Evolutionary conservation across 2,329 filamentous ascomycete genomes (phyloP).

Genomic region (Fusarium fracticaudum): DNA sequence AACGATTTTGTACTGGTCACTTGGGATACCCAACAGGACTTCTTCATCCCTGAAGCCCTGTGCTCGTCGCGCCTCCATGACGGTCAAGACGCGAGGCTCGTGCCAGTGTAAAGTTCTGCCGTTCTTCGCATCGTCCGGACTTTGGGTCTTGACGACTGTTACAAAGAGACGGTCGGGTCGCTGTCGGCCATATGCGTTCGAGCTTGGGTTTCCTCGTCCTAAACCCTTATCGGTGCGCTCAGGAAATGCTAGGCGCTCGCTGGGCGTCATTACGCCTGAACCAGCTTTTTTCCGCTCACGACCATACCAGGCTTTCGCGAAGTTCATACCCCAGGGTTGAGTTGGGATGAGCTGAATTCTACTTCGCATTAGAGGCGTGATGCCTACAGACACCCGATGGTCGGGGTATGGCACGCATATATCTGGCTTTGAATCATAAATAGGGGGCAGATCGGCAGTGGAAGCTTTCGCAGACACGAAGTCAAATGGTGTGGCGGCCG

Average conservation of each 20-base stretch:
- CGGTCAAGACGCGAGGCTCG: constrained; percentile 67
- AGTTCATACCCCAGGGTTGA: constrained; percentile 64
- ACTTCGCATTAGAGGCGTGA: constrained; percentile 51
- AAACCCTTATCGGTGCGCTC: constrained; percentile 16
- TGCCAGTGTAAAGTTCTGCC: constrained; percentile 72
- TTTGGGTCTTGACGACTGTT: constrained; percentile 68
- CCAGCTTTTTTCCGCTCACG: constrained; percentile 33
- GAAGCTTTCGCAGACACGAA: constrained; percentile 64
- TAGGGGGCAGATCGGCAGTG: constrained; percentile 67
- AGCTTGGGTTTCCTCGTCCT: constrained; percentile 53
- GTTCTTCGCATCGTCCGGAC: constrained; percentile 62
- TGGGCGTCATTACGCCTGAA: constrained; percentile 48
- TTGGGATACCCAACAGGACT: constrained; percentile 67
- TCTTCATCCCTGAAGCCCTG: constrained; percentile 79
- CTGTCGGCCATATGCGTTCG: constrained; percentile 63
- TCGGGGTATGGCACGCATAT: constrained; percentile 74
- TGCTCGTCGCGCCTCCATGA: constrained; percentile 74
- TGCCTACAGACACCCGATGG: constrained; percentile 63
- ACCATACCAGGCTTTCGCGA: constrained; percentile 57
- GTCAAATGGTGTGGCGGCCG: constrained; percentile 65
- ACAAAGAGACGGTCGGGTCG: constrained; percentile 63
- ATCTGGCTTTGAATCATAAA: constrained; percentile 69
- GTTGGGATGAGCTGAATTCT: constrained; percentile 69
- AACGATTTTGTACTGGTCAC: constrained; percentile 70
- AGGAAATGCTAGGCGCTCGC: constrained; percentile 55